Evolutionary conservation across 164 flowering plant species (phyloP), one percentile per base, ranked within the genome.

Genomic region (Hamamelis virginiana): DNA sequence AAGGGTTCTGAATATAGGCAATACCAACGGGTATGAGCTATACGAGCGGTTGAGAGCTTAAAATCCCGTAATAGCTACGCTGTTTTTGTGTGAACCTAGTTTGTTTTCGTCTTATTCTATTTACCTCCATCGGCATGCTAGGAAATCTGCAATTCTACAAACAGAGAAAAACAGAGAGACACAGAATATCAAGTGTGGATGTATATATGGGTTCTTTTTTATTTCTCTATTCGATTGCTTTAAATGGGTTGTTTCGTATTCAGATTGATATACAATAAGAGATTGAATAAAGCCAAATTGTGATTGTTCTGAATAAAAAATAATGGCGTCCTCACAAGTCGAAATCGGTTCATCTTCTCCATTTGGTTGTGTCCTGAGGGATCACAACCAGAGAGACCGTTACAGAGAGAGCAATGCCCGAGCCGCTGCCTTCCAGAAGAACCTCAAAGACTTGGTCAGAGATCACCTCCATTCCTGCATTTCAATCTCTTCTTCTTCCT

Each of bases 301-400:
- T 3, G 43, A 5, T 38, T 52, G 22, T 43, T 45, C n/a, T 27
- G 55, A 22, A 33, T 21, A 16, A 62, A 33, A 19, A 45, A 89
- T 86, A 45, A 89, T 86, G 92, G 88, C 89, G 26, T 86, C 86
- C 48, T 83, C 86, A 0, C 87, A 82, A 25, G 78, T 89, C 1
- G 84, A 87, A 66, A 67, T 89, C 28, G 77, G 83, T 9, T 61
- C 86, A n/a, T 80, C 89, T 6, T 56, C 83, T 8, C 80, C 86
- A 1, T 85, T 83, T 18, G 83, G 83, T 6, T 75, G 79, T 53
- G 77, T 84, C 52, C 65, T 89, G 23, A 79, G 80, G 64, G 89
- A 84, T 67, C 85, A 70, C 44, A 81, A 71, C 46, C 70, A 68
- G 26, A 61, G 77, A 13, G 69, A 72, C 18, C n/a, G 51, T 47